phyloP scores from a whole-genome alignment of 371 early-diverging fungal species.

The Nematocida ironsii region DNA sequence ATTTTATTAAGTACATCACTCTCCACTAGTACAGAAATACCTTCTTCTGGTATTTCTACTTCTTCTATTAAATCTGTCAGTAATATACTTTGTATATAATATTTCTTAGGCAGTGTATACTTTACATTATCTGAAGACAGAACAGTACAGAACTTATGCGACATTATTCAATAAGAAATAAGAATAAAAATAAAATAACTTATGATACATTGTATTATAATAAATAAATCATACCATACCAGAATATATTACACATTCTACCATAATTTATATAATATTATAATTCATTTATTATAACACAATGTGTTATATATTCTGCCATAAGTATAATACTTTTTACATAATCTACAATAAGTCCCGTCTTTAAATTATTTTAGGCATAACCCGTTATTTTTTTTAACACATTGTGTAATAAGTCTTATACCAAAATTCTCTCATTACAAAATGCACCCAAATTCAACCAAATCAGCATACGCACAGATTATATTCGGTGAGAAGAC shows the following conservation, averaged over 20 bases:
- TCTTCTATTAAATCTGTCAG: constrained; percentile 25
- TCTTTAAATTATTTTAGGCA: not conserved
- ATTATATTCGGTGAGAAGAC: constrained; percentile 58
- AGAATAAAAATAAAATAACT: too few species aligned
- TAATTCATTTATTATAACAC: not conserved
- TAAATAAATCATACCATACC: too few species aligned
- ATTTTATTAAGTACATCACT: constrained; percentile 34
- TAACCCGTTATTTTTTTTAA: not conserved
- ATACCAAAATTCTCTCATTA: not conserved
- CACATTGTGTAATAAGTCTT: not conserved
- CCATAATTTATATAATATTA: too few species aligned
- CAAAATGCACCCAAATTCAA: not conserved
- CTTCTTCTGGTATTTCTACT: constrained; percentile 1
- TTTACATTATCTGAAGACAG: constrained; percentile 15
- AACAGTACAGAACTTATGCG: not conserved
- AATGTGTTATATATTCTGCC: not conserved
- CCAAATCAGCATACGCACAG: not conserved
- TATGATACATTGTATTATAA: too few species aligned
- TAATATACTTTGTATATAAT: constrained; percentile 40
- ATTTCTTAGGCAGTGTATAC: not conserved
- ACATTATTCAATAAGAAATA: too few species aligned
- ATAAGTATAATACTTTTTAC: not conserved
- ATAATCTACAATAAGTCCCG: not conserved
- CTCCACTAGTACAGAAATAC: constrained; percentile 13
- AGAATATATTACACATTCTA: too few species aligned